Conservation (phyloP, 805 yeast species). For the Wickerhamiella shivajii region DNA sequence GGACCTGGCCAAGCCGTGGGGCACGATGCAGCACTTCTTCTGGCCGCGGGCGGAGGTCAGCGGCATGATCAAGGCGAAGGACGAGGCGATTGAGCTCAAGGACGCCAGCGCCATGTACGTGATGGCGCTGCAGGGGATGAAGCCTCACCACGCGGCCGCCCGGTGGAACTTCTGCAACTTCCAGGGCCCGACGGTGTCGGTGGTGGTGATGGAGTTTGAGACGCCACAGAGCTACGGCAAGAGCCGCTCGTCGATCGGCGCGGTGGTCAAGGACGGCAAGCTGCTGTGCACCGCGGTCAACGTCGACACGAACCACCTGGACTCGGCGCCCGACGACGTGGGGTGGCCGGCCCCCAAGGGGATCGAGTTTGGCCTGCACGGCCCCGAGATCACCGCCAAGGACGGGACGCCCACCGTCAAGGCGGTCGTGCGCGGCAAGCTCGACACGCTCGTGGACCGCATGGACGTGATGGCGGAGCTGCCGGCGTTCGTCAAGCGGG, state of each 20-base stretch:
- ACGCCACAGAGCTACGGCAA: conserved; percentile 84
- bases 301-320: conserved; percentile 47
- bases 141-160: conserved; percentile 97
- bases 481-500: conserved; percentile 83
- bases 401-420: conserved; percentile 29
- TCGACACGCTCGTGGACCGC: conserved; percentile 59
- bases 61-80: conserved; percentile 44
- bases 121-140: conserved; percentile 97
- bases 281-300: conserved; percentile 51
- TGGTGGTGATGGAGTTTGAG: conserved; percentile 85
- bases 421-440: conserved; percentile 43
- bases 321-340: conserved; percentile 39
- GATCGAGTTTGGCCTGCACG: conserved; percentile 44
- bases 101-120: conserved; percentile 58
- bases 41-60: conserved; percentile 78
- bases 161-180: conserved; percentile 89
- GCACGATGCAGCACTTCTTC: conserved; percentile 86
- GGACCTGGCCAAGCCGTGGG: conserved; percentile 80
- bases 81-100: conserved; percentile 24
- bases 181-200: conserved; percentile 61
- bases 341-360: conserved; percentile 83
- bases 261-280: conserved; percentile 49
- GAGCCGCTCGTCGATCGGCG: conserved; percentile 68
- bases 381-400: conserved; percentile 33
- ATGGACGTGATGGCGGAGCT: conserved; percentile 97